A percentile compares a stretch with the other conserved stretches of the same genome.
Conservation (phyloP, 176 grass and related monocot genomes). For the Guadua angustifolia region DNA sequence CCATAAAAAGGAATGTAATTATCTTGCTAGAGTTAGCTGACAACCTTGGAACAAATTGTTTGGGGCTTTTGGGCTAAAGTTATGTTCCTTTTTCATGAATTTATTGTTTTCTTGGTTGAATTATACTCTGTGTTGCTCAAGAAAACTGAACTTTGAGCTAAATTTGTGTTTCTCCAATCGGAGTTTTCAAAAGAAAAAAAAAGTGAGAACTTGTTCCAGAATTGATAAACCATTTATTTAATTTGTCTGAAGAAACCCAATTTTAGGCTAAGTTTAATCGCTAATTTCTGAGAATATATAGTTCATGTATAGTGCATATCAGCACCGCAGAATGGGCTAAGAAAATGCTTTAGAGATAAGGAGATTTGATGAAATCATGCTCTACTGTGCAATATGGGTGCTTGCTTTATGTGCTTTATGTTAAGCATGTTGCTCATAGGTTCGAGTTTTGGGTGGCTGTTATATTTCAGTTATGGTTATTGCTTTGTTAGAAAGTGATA, state of each 20-base stretch:
- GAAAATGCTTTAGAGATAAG: neutral
- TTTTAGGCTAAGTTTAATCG: neutral
- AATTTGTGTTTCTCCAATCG: neutral
- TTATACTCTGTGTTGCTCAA: neutral
- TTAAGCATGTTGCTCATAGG: too few species aligned
- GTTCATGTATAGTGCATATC: neutral
- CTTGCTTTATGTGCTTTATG: too few species aligned
- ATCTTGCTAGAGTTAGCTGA: neutral
- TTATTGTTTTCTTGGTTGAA: neutral
- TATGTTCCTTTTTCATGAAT: too few species aligned
- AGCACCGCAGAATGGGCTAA: neutral
- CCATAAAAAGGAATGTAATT: neutral
- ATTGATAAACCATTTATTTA: neutral
- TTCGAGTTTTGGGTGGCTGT: neutral
- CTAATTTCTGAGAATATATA: neutral
- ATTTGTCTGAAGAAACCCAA: neutral
- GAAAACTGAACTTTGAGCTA: neutral
- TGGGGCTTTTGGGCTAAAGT: neutral
- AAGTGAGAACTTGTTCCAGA: neutral
- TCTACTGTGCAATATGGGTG: neutral
- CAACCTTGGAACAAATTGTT: neutral
- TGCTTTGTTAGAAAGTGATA: constrained; percentile 9
- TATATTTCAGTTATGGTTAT: constrained; percentile 10
- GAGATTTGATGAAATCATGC: neutral
- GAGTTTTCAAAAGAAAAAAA: neutral